A percentile compares a stretch with the other conserved stretches of the same genome.
phyloP scores from a whole-genome alignment of 169 alveolate species.

The Cystoisospora suis region DNA sequence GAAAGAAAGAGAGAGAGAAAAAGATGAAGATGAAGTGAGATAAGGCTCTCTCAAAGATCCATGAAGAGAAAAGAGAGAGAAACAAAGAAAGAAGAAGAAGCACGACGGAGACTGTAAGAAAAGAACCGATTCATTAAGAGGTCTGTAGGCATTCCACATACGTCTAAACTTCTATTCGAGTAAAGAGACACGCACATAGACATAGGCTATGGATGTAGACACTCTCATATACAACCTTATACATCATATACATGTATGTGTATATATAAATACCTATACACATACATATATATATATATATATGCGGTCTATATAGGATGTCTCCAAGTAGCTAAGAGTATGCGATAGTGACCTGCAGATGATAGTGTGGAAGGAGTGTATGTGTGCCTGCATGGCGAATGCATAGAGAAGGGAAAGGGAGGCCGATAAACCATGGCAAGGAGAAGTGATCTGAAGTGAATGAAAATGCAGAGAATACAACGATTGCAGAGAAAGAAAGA shows the following conservation, averaged over 20 bases:
- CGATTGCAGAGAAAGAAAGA: neutral
- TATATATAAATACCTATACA: neutral
- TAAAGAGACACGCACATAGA: neutral
- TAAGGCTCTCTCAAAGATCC: neutral
- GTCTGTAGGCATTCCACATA: neutral
- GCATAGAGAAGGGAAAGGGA: neutral
- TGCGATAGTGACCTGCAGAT: neutral
- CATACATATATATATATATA: no score
- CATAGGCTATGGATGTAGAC: neutral
- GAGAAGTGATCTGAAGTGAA: neutral
- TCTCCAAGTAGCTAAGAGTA: neutral
- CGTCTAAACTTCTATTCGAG: neutral
- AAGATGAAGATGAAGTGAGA: neutral
- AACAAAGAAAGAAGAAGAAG: neutral
- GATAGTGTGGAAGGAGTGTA: neutral
- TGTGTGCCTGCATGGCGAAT: neutral
- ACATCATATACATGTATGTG: neutral
- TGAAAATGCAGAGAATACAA: neutral
- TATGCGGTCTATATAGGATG: neutral
- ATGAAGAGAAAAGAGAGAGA: neutral
- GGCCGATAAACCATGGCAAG: neutral
- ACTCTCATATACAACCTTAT: neutral
- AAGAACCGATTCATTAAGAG: neutral
- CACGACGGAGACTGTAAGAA: neutral
- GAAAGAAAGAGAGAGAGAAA: no score